Conservation (phyloP, 2,329 filamentous ascomycete genomes). For the Xylariomycetidae sp. region DNA sequence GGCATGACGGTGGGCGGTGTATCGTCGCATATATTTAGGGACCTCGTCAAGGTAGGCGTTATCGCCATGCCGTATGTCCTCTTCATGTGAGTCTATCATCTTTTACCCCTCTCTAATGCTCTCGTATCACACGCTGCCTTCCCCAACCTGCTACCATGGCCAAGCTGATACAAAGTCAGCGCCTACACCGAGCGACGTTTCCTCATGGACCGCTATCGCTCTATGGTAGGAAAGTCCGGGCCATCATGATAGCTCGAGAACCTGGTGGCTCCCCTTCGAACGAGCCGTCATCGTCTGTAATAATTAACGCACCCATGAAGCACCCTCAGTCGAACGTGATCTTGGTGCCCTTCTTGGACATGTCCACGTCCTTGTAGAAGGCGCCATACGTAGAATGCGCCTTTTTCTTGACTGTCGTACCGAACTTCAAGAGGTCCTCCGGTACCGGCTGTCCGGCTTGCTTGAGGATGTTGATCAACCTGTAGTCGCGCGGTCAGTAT, state of each 20-base stretch:
- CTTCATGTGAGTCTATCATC: conserved; percentile 49
- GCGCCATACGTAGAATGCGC: conserved; percentile 89
- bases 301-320: conserved; percentile 11
- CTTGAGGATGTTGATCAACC: conserved; percentile 89
- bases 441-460: conserved; percentile 89
- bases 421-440: conserved; percentile 87
- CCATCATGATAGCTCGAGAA: conserved; percentile 6
- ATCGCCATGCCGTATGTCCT: conserved; percentile 47
- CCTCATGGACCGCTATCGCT: conserved; percentile 43
- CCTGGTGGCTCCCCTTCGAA: no score
- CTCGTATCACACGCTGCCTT: conserved; percentile 12
- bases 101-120: conserved; percentile 3
- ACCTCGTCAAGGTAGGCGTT: conserved; percentile 42
- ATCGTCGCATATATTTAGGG: conserved; percentile 27
- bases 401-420: conserved; percentile 99
- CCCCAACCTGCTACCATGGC: no score
- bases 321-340: conserved; percentile 89
- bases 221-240: conserved; percentile 29
- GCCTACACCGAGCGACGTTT: conserved; percentile 49
- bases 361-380: conserved; percentile 87
- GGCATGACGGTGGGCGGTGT: conserved; percentile 23
- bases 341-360: conserved; percentile 79
- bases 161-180: conserved; percentile 33
- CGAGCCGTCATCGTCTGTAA: conserved; percentile 6
- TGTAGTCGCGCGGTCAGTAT: conserved; percentile 29